Evolutionary conservation across 2,329 filamentous ascomycete species (phyloP).

Genomic region (Aspergillus sp.): DNA sequence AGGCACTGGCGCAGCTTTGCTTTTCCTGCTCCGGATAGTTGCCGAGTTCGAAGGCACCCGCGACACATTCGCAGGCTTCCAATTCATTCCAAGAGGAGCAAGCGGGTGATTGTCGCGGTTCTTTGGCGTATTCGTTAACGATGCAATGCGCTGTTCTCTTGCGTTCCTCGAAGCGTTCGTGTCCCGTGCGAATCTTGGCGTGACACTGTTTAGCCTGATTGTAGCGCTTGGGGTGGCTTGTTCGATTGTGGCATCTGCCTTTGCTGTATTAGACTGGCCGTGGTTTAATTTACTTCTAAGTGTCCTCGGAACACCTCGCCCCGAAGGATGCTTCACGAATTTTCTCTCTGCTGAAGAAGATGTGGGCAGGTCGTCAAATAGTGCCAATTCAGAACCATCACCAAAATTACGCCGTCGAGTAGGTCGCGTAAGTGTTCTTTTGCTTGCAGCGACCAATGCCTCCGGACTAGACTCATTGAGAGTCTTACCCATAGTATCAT

Average conservation of each 20-base stretch:
- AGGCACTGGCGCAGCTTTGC: constrained; percentile 35
- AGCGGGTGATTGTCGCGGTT: constrained; percentile 49
- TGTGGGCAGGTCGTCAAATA: constrained; percentile 92
- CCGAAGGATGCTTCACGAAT: constrained; percentile 77
- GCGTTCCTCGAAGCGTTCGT: constrained; percentile 67
- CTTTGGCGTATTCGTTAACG: constrained; percentile 38
- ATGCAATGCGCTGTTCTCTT: constrained; percentile 61
- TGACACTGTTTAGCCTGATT: constrained; percentile 50
- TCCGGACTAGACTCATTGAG: constrained; percentile 53
- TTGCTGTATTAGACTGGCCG: constrained; percentile 35
- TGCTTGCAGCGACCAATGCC: constrained; percentile 56
- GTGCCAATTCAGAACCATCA: constrained; percentile 87
- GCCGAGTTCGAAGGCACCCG: constrained; percentile 54
- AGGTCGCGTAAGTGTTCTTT: constrained; percentile 74
- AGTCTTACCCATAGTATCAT: constrained; percentile 52
- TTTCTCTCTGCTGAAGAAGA: constrained; percentile 78
- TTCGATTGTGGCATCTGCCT: constrained; percentile 47
- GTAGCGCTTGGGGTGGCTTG: constrained; percentile 62
- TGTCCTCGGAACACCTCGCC: constrained; percentile 67
- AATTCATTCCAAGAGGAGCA: constrained; percentile 58
- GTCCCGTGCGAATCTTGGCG: constrained; percentile 66
- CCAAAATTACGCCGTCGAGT: constrained; percentile 74
- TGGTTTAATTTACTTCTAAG: constrained; percentile 55
- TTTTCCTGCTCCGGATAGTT: constrained; percentile 50
- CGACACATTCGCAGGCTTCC: constrained; percentile 58